Conservation (phyloP, 2,329 filamentous ascomycete genomes). For the Tolypocladium inflatum region DNA sequence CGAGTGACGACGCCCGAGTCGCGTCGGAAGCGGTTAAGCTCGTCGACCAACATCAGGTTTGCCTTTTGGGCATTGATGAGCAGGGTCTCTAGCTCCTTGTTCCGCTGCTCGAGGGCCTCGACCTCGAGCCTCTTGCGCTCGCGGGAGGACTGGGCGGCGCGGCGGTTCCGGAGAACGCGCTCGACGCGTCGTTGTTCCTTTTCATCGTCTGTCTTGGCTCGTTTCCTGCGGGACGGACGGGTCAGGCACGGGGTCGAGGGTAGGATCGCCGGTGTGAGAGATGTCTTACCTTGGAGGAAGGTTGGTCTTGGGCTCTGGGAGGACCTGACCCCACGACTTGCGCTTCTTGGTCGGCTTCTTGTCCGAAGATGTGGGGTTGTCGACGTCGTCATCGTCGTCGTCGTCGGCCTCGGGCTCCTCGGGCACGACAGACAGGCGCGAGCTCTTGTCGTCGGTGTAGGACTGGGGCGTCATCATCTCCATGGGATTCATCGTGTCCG, state of each 20-base stretch:
- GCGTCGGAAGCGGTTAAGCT: slow-evolving; percentile 39
- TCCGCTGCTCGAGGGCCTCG: slow-evolving; percentile 71
- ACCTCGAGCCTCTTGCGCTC: slow-evolving; percentile 86
- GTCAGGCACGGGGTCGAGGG: background rate
- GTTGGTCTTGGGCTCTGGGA: slow-evolving; percentile 93
- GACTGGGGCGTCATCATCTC: slow-evolving; percentile 42
- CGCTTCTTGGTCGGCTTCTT: slow-evolving; percentile 84
- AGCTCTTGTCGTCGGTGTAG: slow-evolving; percentile 19
- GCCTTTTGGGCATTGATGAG: slow-evolving; percentile 50
- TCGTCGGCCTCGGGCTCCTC: slow-evolving; percentile 11
- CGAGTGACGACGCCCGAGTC: slow-evolving; percentile 30
- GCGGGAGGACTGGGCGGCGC: slow-evolving; percentile 90
- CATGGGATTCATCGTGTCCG: slow-evolving; percentile 31
- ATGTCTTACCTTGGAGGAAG: slow-evolving; percentile 69
- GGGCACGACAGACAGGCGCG: slow-evolving; percentile 12
- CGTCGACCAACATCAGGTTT: slow-evolving; percentile 37
- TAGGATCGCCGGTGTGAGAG: background rate
- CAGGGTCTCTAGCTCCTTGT: slow-evolving; percentile 58
- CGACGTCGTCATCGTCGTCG: slow-evolving; percentile 1
- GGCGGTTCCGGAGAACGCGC: slow-evolving; percentile 90
- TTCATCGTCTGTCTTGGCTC: slow-evolving; percentile 96
- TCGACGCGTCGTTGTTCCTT: slow-evolving; percentile 98
- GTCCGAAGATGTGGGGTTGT: slow-evolving; percentile 24
- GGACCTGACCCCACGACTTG: slow-evolving; percentile 97
- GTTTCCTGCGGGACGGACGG: slow-evolving; percentile 53